These are phyloP conservation scores for Sporothrix phasma DNA, from an alignment of 2,329 filamentous ascomycete species.

Conservation along the genomic window DNA sequence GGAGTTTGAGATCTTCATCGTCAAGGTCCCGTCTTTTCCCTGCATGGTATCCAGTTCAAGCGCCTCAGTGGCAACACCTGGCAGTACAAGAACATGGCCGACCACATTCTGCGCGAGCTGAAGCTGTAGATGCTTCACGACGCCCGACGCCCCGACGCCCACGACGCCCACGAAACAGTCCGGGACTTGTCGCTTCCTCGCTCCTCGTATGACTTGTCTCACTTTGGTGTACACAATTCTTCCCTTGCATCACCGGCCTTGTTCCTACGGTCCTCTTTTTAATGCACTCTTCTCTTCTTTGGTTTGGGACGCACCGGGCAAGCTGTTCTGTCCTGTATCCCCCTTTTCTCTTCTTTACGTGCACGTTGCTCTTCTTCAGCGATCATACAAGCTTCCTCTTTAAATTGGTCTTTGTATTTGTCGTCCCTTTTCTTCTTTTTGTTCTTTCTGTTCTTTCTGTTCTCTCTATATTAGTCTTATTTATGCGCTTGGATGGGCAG, in stretches of 20 bases:
- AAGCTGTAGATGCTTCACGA: slow-evolving; percentile 46
- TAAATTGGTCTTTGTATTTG: not conserved
- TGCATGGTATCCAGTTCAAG: slow-evolving; percentile 98
- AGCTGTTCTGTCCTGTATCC: not conserved
- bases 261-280: not conserved
- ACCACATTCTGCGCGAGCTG: slow-evolving; percentile 82
- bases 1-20: slow-evolving; percentile 92
- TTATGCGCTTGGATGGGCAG: not conserved
- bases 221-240: too few species aligned
- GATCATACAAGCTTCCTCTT: not conserved
- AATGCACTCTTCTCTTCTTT: not conserved
- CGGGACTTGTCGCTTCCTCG: not conserved
- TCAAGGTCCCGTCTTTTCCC: slow-evolving; percentile 84
- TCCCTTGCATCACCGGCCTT: not conserved
- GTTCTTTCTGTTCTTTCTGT: not conserved
- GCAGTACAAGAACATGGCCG: slow-evolving; percentile 98
- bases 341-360: not conserved
- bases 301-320: not conserved
- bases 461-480: not conserved
- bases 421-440: not conserved
- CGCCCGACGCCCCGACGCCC: too few species aligned
- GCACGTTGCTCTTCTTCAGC: not conserved
- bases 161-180: too few species aligned
- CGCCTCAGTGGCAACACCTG: slow-evolving; percentile 90
- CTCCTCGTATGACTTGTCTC: not conserved